A percentile compares a stretch with the other conserved stretches of the same genome.
Evolutionary conservation across 2,329 filamentous ascomycete species (phyloP).

Genomic region (Graphilbum sp.): DNA sequence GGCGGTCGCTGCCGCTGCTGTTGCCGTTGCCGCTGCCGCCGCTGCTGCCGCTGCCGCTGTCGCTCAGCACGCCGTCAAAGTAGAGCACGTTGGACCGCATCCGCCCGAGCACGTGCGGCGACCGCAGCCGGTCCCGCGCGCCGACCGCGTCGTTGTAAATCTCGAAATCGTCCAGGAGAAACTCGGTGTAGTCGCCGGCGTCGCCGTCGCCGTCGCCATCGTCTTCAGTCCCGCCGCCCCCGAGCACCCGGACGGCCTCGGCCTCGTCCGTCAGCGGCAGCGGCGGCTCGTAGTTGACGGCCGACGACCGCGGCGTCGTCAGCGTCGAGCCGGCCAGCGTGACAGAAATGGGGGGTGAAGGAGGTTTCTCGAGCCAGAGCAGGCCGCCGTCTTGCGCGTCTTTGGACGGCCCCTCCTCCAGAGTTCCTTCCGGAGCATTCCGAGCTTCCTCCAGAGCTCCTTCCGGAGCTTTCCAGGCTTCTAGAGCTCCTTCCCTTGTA

Average conservation of each 20-base stretch:
- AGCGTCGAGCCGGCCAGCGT: constrained; percentile 14
- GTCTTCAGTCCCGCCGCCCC: neutral
- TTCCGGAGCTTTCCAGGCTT: no score
- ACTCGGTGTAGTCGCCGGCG: constrained; percentile 22
- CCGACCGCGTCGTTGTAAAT: constrained; percentile 29
- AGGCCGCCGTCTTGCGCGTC: no score
- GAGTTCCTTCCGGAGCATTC: no score
- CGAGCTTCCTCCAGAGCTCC: no score
- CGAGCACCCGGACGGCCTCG: neutral
- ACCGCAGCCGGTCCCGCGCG: constrained; percentile 32
- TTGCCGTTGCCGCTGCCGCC: no score
- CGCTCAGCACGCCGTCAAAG: constrained; percentile 44
- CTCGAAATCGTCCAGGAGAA: constrained; percentile 39
- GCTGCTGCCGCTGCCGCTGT: constrained; percentile 18
- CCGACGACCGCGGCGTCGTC: constrained; percentile 13
- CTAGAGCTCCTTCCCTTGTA: neutral
- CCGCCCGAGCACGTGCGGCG: constrained; percentile 34
- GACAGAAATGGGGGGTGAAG: no score
- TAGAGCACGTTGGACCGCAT: constrained; percentile 22
- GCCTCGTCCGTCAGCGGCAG: neutral
- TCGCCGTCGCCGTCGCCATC: neutral
- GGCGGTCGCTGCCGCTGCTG: constrained; percentile 20
- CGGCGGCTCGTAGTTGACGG: constrained; percentile 1
- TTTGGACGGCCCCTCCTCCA: no score
- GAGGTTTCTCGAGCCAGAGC: no score